Evolutionary conservation across 106 monocot species (phyloP).

Genomic region (Acorus gramineus): DNA sequence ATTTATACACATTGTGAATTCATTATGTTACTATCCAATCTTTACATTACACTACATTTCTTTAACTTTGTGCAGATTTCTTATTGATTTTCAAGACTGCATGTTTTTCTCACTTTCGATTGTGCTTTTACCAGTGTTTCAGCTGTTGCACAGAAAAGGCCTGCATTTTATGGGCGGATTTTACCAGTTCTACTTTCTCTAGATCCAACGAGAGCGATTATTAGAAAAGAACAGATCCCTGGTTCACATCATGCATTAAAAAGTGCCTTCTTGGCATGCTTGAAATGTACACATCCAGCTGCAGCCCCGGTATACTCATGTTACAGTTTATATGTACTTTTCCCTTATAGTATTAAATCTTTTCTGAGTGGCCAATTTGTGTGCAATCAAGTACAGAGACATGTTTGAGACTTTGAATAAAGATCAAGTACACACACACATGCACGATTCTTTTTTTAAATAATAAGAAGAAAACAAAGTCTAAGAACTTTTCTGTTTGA

Average conservation of each 20-base stretch:
- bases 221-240: conserved; percentile 54
- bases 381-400: too few species aligned
- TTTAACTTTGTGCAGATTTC: not conserved
- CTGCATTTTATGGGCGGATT: conserved; percentile 92
- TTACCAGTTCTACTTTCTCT: conserved; percentile 77
- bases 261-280: conserved; percentile 69
- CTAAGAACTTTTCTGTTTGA: too few species aligned
- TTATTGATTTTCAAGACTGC: not conserved
- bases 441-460: too few species aligned
- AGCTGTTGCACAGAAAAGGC: conserved; percentile 79
- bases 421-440: too few species aligned
- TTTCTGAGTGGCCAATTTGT: too few species aligned
- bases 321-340: not conserved
- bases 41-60: too few species aligned
- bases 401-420: too few species aligned
- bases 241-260: conserved; percentile 88
- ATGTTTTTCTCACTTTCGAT: conserved; percentile 5
- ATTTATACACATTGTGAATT: too few species aligned
- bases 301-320: conserved; percentile 75
- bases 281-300: conserved; percentile 87
- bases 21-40: too few species aligned
- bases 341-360: not conserved
- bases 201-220: conserved; percentile 63
- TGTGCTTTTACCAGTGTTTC: conserved; percentile 57
- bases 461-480: too few species aligned